phyloP scores from a whole-genome alignment of 176 grass and related monocot genomes.

The Musa troglodytarum region DNA sequence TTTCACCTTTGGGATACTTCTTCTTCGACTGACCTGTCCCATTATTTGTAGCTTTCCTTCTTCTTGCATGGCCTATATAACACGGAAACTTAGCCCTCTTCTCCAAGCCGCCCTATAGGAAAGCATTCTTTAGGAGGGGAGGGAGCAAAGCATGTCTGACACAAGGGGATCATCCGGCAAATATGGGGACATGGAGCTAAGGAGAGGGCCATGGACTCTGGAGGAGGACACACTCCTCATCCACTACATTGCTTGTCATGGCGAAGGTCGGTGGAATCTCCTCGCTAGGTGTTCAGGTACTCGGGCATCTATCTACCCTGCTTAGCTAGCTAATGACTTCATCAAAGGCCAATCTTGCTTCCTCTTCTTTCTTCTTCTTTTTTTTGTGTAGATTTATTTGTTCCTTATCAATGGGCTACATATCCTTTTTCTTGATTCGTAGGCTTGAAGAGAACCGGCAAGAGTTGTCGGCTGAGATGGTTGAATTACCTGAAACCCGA shows the following conservation, averaged over 20 bases:
- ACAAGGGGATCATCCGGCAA: conserved; percentile 6
- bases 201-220: conserved; percentile 1
- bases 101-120: no score
- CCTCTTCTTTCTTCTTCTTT: not conserved
- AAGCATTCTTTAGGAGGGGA: no score
- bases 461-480: not conserved
- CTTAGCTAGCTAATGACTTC: not conserved
- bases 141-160: not conserved
- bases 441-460: conserved; percentile 1
- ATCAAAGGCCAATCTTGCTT: not conserved
- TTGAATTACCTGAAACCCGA: not conserved
- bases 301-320: not conserved
- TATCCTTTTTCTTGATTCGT: not conserved
- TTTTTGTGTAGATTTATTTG: not conserved
- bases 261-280: not conserved
- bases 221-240: conserved; percentile 6
- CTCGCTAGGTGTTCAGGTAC: not conserved
- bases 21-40: no score
- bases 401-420: not conserved
- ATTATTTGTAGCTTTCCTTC: no score
- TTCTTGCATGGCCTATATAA: no score
- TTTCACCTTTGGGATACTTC: no score
- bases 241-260: conserved; percentile 4
- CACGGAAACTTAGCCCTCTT: no score
- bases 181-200: not conserved